These are phyloP conservation scores for Populus trichocarpa DNA, from an alignment of 441 rosid genomes.

Conservation along the genomic window DNA sequence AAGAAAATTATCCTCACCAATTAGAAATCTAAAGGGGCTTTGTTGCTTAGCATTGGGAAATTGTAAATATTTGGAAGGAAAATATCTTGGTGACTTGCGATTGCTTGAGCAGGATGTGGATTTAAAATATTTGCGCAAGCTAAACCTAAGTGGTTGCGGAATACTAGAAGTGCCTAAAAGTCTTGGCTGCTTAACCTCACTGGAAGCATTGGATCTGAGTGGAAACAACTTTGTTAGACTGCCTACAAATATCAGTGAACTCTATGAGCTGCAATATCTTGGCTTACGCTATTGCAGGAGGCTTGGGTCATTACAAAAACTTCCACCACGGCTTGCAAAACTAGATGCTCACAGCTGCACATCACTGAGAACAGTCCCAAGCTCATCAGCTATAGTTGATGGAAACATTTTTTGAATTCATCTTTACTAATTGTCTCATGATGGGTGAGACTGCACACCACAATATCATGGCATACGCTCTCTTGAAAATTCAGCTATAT, in stretches of 20 bases:
- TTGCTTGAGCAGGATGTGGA: not conserved
- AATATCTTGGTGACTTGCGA: not conserved
- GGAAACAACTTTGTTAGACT: too few species aligned
- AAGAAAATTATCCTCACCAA: not conserved
- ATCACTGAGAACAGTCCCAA: too few species aligned
- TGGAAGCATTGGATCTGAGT: too few species aligned
- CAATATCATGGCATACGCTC: not conserved
- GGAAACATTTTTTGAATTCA: not conserved
- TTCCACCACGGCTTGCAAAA: too few species aligned
- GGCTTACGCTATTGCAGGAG: not conserved
- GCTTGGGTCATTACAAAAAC: slow-evolving; percentile 5
- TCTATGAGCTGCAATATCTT: too few species aligned
- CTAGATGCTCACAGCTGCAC: too few species aligned
- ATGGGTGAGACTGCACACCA: not conserved
- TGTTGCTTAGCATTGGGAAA: not conserved
- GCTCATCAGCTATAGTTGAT: too few species aligned
- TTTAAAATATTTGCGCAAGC: not conserved
- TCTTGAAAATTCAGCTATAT: not conserved
- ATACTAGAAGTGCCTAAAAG: not conserved
- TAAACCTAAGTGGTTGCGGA: not conserved
- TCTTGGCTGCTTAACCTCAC: slow-evolving; percentile 4
- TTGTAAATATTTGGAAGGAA: not conserved
- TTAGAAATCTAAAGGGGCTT: not conserved
- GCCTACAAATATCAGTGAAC: too few species aligned
- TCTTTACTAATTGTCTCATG: slow-evolving; percentile 3